phyloP scores from a whole-genome alignment of 345 rosid genomes.

The Murraya koenigii region DNA sequence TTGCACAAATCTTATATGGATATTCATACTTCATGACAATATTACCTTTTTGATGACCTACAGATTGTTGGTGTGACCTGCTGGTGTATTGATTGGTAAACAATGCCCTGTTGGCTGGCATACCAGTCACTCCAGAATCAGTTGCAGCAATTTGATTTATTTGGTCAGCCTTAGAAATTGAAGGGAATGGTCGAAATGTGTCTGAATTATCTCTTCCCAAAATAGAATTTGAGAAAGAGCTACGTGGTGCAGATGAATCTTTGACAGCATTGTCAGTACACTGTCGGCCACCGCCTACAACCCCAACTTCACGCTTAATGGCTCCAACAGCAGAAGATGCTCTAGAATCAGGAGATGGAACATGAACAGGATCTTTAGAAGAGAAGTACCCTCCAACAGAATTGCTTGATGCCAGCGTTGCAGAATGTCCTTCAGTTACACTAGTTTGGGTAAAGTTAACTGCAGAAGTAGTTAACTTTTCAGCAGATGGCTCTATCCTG shows the following conservation, averaged over 20 bases:
- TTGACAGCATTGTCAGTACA: slow-evolving; percentile 48
- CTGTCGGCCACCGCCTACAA: slow-evolving; percentile 65
- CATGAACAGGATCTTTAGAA: slow-evolving; percentile 90
- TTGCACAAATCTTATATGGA: not conserved
- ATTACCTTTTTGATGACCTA: slow-evolving; percentile 65
- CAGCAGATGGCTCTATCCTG: slow-evolving; percentile 33
- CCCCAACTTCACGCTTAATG: slow-evolving; percentile 91
- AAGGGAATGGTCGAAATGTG: slow-evolving; percentile 48
- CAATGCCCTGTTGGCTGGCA: slow-evolving; percentile 46
- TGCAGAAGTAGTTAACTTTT: slow-evolving; percentile 26
- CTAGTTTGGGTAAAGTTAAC: slow-evolving; percentile 23
- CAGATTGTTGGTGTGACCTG: slow-evolving; percentile 51
- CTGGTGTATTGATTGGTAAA: slow-evolving; percentile 47
- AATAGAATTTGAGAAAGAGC: slow-evolving; percentile 45
- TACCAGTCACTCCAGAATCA: slow-evolving; percentile 39
- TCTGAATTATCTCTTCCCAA: slow-evolving; percentile 51
- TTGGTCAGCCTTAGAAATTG: slow-evolving; percentile 57
- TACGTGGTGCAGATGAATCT: slow-evolving; percentile 39
- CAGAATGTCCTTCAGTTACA: slow-evolving; percentile 35
- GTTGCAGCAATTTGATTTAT: slow-evolving; percentile 37
- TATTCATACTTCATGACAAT: slow-evolving; percentile 3
- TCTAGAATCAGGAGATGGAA: slow-evolving; percentile 89
- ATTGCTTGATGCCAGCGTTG: slow-evolving; percentile 48
- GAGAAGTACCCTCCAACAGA: slow-evolving; percentile 85
- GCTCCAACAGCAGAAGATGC: slow-evolving; percentile 75